Conservation (phyloP, 2,329 filamentous ascomycete species). For the Triangularia verruculosa region DNA sequence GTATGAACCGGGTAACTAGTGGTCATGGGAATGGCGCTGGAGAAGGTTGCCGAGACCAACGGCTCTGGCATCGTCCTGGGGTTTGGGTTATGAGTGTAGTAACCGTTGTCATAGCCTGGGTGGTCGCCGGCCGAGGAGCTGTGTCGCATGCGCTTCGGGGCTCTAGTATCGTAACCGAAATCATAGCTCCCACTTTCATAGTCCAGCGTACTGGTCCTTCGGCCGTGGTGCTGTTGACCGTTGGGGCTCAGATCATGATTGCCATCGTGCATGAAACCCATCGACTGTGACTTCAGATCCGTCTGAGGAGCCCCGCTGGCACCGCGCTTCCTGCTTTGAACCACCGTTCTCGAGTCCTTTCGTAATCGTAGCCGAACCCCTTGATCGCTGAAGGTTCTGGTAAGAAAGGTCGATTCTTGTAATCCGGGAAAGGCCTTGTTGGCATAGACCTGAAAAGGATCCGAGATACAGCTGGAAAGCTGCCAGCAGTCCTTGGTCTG, state of each 20-base stretch:
- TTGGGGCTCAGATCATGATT: constrained; percentile 25
- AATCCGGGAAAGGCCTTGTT: constrained; percentile 75
- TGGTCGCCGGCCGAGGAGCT: constrained; percentile 15
- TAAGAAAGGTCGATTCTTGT: constrained; percentile 76
- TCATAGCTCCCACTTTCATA: constrained; percentile 23
- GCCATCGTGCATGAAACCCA: constrained; percentile 19
- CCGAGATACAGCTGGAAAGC: constrained; percentile 50
- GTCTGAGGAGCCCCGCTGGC: constrained; percentile 29
- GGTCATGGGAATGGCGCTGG: constrained; percentile 20
- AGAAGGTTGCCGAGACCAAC: constrained; percentile 3
- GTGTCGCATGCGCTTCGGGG: constrained; percentile 26
- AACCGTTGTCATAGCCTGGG: constrained; percentile 24
- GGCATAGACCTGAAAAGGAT: constrained; percentile 63
- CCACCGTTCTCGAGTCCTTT: constrained; percentile 69
- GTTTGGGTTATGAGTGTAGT: constrained; percentile 22
- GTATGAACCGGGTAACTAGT: constrained; percentile 19
- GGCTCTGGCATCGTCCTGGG: constrained; percentile 29
- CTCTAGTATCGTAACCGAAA: constrained; percentile 18
- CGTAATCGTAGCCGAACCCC: constrained; percentile 78
- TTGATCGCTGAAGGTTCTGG: constrained; percentile 80
- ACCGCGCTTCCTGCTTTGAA: constrained; percentile 45
- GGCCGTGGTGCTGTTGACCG: constrained; percentile 20
- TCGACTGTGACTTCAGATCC: constrained; percentile 14
- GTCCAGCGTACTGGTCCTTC: constrained; percentile 23
- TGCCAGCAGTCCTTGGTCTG: constrained; percentile 35